Evolutionary conservation across 2,329 filamentous ascomycete species (phyloP).

Genomic region (Colletotrichum salicis): DNA sequence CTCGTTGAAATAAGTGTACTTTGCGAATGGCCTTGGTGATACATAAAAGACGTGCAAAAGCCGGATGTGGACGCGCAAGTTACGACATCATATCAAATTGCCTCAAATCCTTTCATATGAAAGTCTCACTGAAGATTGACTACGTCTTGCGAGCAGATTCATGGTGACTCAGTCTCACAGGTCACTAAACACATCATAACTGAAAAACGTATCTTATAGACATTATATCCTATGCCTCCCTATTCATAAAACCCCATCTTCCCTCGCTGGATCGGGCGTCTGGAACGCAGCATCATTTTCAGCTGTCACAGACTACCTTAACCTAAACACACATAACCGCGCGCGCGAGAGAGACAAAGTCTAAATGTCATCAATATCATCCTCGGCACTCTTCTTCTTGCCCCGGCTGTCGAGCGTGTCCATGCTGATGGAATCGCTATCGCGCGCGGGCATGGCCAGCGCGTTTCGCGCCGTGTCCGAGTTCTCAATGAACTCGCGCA

Average conservation of each 20-base stretch:
- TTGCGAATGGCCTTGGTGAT: too few relatives aligned
- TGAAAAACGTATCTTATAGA: constrained; percentile 25
- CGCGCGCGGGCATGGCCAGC: constrained; percentile 74
- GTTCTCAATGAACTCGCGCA: constrained; percentile 88
- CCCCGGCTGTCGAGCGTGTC: constrained; percentile 70
- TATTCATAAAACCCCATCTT: constrained; percentile 13
- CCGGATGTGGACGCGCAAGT: too few relatives aligned
- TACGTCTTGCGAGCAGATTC: background rate
- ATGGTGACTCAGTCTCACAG: background rate
- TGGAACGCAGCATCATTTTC: constrained; percentile 18
- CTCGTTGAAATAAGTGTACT: too few relatives aligned
- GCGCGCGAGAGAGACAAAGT: background rate
- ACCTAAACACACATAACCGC: background rate
- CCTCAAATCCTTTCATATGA: too few relatives aligned
- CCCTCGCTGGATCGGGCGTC: constrained; percentile 19
- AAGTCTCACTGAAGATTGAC: too few relatives aligned
- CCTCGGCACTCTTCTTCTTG: constrained; percentile 56
- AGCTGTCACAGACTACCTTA: background rate
- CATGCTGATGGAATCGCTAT: constrained; percentile 64
- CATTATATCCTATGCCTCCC: constrained; percentile 34
- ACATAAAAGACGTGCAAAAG: too few relatives aligned
- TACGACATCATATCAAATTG: too few relatives aligned
- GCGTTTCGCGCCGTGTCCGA: constrained; percentile 88
- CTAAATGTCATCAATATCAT: constrained; percentile 72
- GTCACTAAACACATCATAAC: background rate